Conservation (phyloP, 768 basidiomycete species). For the Termitomyces sp. region DNA sequence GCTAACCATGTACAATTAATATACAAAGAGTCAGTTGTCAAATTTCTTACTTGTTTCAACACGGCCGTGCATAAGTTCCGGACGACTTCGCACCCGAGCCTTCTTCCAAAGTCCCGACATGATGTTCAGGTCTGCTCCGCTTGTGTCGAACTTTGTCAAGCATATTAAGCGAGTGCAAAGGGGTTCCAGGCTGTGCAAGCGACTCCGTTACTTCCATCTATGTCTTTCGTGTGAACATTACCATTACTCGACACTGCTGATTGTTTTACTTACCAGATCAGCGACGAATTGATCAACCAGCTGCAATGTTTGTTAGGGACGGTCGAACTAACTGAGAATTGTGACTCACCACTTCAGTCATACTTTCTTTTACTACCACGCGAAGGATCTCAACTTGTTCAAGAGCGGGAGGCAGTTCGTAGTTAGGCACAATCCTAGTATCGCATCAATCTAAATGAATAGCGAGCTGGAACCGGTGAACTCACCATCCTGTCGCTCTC, state of each 20-base stretch:
- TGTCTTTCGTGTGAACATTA: neutral
- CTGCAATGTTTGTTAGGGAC: constrained; percentile 53
- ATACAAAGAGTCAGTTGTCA: neutral
- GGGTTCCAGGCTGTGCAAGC: constrained; percentile 45
- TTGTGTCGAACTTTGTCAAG: constrained; percentile 31
- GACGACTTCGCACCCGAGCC: constrained; percentile 46
- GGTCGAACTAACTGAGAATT: constrained; percentile 36
- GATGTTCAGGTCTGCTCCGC: constrained; percentile 34
- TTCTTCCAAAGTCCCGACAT: constrained; percentile 44
- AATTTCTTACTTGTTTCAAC: constrained; percentile 34
- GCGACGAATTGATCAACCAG: constrained; percentile 62
- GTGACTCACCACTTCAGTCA: constrained; percentile 45
- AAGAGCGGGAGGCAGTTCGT: constrained; percentile 50
- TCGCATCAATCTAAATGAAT: neutral
- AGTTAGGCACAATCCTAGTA: constrained; percentile 48
- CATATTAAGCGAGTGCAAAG: constrained; percentile 50
- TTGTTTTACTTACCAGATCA: constrained; percentile 55
- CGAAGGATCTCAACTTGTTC: constrained; percentile 60
- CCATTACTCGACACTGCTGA: neutral
- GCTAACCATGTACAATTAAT: neutral
- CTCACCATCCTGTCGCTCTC: constrained; percentile 55
- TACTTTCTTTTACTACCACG: constrained; percentile 62
- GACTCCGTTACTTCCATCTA: constrained; percentile 67
- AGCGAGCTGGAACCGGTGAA: constrained; percentile 18
- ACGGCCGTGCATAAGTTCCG: constrained; percentile 70